Base-by-base conservation (phyloP, 1,284 basidiomycete genomes). In the Malassezia restricta region DNA sequence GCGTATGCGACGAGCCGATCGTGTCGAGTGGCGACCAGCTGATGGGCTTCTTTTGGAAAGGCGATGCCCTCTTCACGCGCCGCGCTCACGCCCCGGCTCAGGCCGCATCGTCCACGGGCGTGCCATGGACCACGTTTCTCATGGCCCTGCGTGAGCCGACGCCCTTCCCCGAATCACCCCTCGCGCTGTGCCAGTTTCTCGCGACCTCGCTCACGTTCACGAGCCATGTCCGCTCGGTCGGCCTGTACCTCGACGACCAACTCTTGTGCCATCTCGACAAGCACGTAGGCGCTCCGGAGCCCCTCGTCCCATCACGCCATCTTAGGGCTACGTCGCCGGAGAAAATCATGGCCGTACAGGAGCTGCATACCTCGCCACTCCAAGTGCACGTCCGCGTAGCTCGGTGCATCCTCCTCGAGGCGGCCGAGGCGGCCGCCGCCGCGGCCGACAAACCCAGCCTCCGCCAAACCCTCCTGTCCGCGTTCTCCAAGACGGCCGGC, bases 21-120 rank as follows among this genome's bases (percentile, higher is more conserved):
- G 91, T 96, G 8, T 84, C 83, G 8, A 90, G 86, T 14, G 90
- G 87, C 68, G 80, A 80, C 46, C 81, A 87, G 43, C 64, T 76
- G 44, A 94, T 94, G 89, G 86, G 85, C 2, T 96, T 98, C 74
- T 87, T 94, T 72, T 98, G 90, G 90, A 91, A 90, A 40, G 67
- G 64, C 31, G 70, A 73, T 32, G 57, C 65, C 11, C 70, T 73
- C 44, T 68, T 54, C 43, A 66, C 64, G 32, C 59, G 62, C 24
- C 59, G 64, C 7, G 67, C 68, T 28, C 62, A 52, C 43, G 59
- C 58, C 40, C 49, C 60, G 6, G 30, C 54, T 9, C 45, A 49
- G 20, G 58, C 67, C 12, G 41, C 37, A 11, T 62, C 67, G 5
- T 53, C 57, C 11, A 51, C 48, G 6, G 65, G 66, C 50, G 55